Evolutionary conservation across 768 basidiomycete species (phyloP).

Genomic region (Leccinum arenicola): DNA sequence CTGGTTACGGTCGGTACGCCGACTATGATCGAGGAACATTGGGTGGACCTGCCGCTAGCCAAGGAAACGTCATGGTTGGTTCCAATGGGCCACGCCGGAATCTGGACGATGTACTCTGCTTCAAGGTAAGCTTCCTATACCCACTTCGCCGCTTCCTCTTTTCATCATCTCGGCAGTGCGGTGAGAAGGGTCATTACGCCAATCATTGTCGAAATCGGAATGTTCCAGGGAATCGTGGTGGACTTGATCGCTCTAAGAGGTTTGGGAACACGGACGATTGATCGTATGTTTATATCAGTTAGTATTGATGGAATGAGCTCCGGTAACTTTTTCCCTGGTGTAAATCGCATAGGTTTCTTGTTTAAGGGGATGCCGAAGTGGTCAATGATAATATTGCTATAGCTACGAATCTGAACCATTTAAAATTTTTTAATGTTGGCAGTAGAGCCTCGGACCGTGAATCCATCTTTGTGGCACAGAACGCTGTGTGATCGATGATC

Average conservation of each 20-base stretch:
- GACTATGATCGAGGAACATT: constrained; percentile 60
- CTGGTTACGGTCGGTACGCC: constrained; percentile 83
- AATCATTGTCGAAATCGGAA: constrained; percentile 91
- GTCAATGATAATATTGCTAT: background rate
- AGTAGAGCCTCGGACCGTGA: background rate
- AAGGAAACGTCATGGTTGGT: constrained; percentile 28
- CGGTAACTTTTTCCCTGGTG: background rate
- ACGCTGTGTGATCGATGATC: background rate
- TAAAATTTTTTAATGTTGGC: background rate
- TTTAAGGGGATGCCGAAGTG: background rate
- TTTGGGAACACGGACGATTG: constrained; percentile 30
- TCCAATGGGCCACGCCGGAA: constrained; percentile 59
- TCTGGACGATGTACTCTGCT: constrained; percentile 80
- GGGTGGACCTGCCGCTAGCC: constrained; percentile 28
- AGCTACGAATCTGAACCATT: background rate
- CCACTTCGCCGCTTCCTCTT: background rate
- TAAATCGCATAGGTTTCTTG: background rate
- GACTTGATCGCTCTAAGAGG: constrained; percentile 52
- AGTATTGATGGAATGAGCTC: background rate
- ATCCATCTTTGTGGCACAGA: background rate
- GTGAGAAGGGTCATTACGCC: constrained; percentile 92
- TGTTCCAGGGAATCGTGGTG: constrained; percentile 88
- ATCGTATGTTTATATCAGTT: background rate
- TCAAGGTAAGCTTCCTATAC: constrained; percentile 58
- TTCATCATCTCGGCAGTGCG: constrained; percentile 53